These are phyloP conservation scores for Globisporangium nunn DNA, from an alignment of 352 stramenopile species.

Conservation along the genomic window DNA sequence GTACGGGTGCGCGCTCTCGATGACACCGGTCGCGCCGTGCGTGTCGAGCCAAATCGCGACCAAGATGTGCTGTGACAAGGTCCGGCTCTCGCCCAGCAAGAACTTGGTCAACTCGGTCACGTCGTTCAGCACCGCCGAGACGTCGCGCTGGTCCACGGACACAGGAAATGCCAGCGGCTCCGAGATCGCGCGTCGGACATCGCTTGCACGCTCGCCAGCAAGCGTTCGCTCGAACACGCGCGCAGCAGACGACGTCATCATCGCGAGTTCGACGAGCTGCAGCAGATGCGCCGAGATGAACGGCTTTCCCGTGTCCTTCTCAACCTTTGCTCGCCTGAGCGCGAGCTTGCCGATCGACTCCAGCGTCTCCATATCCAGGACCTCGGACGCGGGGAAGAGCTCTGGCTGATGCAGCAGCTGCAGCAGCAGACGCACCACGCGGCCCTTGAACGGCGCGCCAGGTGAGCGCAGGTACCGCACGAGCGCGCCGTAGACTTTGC, in stretches of 20 bases:
- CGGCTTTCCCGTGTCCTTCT: conserved; percentile 50
- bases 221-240: conserved; percentile 20
- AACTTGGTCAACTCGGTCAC: conserved; percentile 47
- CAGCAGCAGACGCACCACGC: conserved; percentile 66
- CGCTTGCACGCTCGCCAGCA: background rate
- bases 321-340: conserved; percentile 41
- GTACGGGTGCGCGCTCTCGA: conserved; percentile 71
- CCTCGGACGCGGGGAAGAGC: conserved; percentile 44
- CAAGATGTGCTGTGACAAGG: conserved; percentile 47
- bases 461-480: conserved; percentile 76
- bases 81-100: conserved; percentile 38
- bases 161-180: conserved; percentile 31
- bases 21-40: conserved; percentile 48
- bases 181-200: background rate
- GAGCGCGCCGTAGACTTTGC: conserved; percentile 71
- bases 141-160: conserved; percentile 30
- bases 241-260: conserved; percentile 40
- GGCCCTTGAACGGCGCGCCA: conserved; percentile 72
- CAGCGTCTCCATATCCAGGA: conserved; percentile 54
- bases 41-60: conserved; percentile 73
- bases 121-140: conserved; percentile 44
- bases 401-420: conserved; percentile 64
- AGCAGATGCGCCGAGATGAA: conserved; percentile 75
- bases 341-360: conserved; percentile 57
- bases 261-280: conserved; percentile 71